Percentiles rank a stretch among this genome's conserved stretches.
These are phyloP conservation scores for Graphium sp. DNA, from an alignment of 2,329 filamentous ascomycete genomes.

Conservation along the genomic window DNA sequence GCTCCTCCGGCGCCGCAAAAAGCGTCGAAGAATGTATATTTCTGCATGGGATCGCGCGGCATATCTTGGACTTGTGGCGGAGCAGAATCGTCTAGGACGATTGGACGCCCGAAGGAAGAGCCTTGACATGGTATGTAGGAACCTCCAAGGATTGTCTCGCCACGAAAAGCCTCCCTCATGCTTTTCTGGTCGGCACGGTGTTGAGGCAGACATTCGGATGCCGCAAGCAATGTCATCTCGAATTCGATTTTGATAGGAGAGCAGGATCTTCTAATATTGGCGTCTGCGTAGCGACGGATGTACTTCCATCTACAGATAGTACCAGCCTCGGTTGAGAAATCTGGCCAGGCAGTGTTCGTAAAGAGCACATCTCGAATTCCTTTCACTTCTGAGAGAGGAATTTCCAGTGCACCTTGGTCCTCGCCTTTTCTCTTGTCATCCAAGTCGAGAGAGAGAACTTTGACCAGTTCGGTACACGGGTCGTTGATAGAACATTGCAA, in stretches of 20 bases:
- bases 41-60: slow-evolving; percentile 15
- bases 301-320: slow-evolving; percentile 37
- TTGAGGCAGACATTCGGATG: slow-evolving; percentile 13
- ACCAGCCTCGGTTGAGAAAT: slow-evolving; percentile 14
- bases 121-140: slow-evolving; percentile 17
- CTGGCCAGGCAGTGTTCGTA: slow-evolving; percentile 37
- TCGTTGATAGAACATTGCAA: too few relatives aligned
- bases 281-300: slow-evolving; percentile 15
- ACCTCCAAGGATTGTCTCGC: slow-evolving; percentile 19
- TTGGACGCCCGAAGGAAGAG: slow-evolving; percentile 2
- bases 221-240: too few relatives aligned
- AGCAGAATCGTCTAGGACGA: slow-evolving; percentile 10
- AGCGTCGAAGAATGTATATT: slow-evolving; percentile 52
- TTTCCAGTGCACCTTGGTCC: slow-evolving; percentile 22
- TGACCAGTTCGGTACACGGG: too few relatives aligned
- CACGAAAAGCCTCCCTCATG: too few relatives aligned
- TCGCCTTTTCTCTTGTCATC: slow-evolving; percentile 15
- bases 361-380: slow-evolving; percentile 23
- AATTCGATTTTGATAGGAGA: slow-evolving; percentile 2
- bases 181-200: slow-evolving; percentile 7
- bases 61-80: background rate
- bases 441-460: slow-evolving; percentile 14
- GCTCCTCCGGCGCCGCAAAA: slow-evolving; percentile 62
- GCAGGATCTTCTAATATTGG: too few relatives aligned
- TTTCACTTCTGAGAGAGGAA: slow-evolving; percentile 19